A percentile compares a stretch with the other conserved stretches of the same genome.
These are phyloP conservation scores for Oryza glumipatula DNA, from an alignment of 176 grass and related monocot genomes.

Conservation along the genomic window DNA sequence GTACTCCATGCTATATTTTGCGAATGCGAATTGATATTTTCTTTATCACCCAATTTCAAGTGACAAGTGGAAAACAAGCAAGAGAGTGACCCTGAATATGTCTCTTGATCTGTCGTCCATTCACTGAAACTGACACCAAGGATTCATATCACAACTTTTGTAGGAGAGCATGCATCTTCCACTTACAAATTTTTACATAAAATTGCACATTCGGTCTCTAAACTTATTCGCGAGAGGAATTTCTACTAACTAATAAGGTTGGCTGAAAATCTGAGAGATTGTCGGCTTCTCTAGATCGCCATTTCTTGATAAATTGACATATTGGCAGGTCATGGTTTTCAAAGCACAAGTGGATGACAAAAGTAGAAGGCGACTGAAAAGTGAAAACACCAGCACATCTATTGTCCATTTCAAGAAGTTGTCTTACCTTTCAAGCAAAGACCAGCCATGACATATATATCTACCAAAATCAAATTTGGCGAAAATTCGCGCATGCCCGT, in stretches of 20 bases:
- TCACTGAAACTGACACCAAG: background rate
- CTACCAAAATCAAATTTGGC: background rate
- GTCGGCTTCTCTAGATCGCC: background rate
- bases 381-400: conserved; percentile 5
- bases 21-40: background rate
- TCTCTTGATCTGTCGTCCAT: background rate
- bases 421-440: conserved; percentile 34
- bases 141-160: background rate
- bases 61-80: background rate
- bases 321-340: background rate
- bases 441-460: background rate
- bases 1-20: background rate
- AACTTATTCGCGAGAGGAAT: background rate
- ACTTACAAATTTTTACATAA: background rate
- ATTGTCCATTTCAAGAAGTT: conserved; percentile 14
- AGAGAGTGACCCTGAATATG: background rate
- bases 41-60: background rate
- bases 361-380: background rate
- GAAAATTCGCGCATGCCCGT: background rate
- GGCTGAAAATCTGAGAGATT: background rate
- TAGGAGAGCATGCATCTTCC: background rate
- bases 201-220: too few relatives aligned
- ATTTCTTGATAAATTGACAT: background rate
- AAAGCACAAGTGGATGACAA: background rate
- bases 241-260: too few relatives aligned